Evolutionary conservation across 2,329 filamentous ascomycete species (phyloP).

Genomic region (Penicillium olsonii): DNA sequence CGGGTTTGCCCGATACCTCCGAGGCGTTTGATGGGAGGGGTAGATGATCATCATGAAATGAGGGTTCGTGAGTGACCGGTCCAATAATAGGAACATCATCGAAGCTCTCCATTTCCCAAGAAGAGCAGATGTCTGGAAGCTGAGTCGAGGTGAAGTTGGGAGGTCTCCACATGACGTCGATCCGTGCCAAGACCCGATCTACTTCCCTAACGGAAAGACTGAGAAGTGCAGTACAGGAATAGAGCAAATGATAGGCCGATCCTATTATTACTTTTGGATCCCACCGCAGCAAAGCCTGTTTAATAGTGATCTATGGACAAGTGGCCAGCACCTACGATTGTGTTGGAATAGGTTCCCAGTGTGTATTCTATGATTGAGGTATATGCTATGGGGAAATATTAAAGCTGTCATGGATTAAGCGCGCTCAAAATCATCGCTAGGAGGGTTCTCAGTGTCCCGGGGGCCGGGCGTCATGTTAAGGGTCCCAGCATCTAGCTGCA

Average conservation of each 20-base stretch:
- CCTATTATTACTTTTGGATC: too few species aligned
- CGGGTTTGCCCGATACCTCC: slow-evolving; percentile 15
- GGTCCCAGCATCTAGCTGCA: slow-evolving; percentile 56
- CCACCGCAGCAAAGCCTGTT: too few species aligned
- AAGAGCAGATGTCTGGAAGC: not conserved
- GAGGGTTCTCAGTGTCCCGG: slow-evolving; percentile 35
- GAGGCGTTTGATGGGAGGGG: slow-evolving; percentile 1
- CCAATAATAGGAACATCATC: slow-evolving; percentile 36
- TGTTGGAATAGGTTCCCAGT: too few species aligned
- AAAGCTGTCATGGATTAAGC: slow-evolving; percentile 26
- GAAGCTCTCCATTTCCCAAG: slow-evolving; percentile 41
- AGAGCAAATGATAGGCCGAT: too few species aligned
- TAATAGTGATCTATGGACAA: too few species aligned
- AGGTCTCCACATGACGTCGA: slow-evolving; percentile 8
- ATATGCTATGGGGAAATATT: slow-evolving; percentile 23
- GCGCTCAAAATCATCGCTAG: slow-evolving; percentile 53
- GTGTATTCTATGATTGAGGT: slow-evolving; percentile 24
- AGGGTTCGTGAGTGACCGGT: slow-evolving; percentile 16
- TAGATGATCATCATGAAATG: slow-evolving; percentile 18
- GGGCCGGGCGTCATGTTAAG: slow-evolving; percentile 39
- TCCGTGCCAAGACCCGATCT: not conserved
- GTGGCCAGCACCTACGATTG: too few species aligned
- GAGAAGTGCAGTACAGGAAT: too few species aligned
- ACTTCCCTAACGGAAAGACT: not conserved
- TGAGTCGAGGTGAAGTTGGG: not conserved